These are phyloP conservation scores for Debaryomycetaceae sp. DNA, from an alignment of 1,139 yeast genomes.

Conservation along the genomic window DNA sequence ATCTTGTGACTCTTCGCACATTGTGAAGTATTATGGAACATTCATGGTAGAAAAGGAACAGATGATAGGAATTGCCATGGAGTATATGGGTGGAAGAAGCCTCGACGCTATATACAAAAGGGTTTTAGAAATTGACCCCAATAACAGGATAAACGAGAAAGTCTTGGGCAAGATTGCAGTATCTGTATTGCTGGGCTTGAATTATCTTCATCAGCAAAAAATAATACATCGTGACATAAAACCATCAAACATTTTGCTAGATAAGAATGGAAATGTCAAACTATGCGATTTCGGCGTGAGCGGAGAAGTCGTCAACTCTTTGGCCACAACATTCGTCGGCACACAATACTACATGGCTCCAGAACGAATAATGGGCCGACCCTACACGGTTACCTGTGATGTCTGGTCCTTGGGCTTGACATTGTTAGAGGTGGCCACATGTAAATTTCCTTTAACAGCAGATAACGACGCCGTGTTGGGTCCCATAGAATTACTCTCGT, in stretches of 20 bases:
- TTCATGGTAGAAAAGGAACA: constrained; percentile 74
- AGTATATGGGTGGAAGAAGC: constrained; percentile 91
- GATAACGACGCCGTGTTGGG: constrained; percentile 35
- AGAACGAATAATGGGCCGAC: constrained; percentile 91
- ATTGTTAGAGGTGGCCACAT: constrained; percentile 85
- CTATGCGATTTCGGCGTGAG: constrained; percentile 98
- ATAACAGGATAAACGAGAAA: constrained; percentile 87
- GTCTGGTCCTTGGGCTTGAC: constrained; percentile 96
- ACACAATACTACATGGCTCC: constrained; percentile 99
- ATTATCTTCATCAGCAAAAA: constrained; percentile 80
- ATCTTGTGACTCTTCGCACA: constrained; percentile 75
- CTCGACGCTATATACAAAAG: constrained; percentile 84
- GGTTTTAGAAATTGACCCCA: constrained; percentile 53
- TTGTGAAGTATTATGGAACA: constrained; percentile 90
- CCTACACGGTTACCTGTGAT: constrained; percentile 91
- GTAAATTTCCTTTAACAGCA: constrained; percentile 64
- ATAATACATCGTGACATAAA: constrained; percentile 93
- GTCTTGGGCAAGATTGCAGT: constrained; percentile 89
- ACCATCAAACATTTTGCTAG: constrained; percentile 85
- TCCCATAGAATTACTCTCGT: constrained; percentile 82
- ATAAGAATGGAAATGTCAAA: constrained; percentile 74
- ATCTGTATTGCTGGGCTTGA: constrained; percentile 76
- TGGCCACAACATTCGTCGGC: constrained; percentile 95
- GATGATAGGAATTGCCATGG: constrained; percentile 89
- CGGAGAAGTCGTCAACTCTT: constrained; percentile 91